A percentile compares a stretch with the other conserved stretches of the same genome.
Conservation (phyloP, 306 rosid species). For the Quercus engelmannii region DNA sequence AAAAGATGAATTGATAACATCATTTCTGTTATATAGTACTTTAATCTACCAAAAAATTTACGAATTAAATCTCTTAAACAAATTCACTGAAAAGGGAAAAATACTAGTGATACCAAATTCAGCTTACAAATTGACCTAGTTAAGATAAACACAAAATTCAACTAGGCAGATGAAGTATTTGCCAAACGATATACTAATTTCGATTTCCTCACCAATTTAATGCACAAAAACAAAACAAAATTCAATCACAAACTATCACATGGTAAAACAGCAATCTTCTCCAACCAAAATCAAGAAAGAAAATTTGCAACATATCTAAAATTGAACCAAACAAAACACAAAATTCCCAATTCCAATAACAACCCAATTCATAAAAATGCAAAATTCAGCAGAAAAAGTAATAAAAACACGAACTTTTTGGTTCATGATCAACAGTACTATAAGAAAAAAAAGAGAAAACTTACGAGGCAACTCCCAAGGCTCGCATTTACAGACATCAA, state of each 20-base stretch:
- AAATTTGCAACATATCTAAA: background rate
- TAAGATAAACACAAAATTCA: background rate
- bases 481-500: conserved; percentile 93
- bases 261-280: background rate
- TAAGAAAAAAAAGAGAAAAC: background rate
- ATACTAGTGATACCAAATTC: background rate
- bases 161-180: background rate
- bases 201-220: background rate
- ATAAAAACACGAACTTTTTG: background rate
- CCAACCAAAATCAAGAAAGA: background rate
- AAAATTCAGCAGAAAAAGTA: background rate
- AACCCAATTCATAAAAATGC: background rate
- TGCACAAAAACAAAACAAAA: background rate
- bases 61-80: background rate
- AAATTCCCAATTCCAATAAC: background rate
- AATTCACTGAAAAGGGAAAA: background rate
- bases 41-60: background rate
- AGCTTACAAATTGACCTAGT: background rate
- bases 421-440: background rate
- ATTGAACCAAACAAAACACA: background rate
- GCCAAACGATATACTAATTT: background rate
- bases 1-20: background rate
- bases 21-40: background rate
- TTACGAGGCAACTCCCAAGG: conserved; percentile 98
- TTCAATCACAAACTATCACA: background rate